Conservation (phyloP, 2,329 filamentous ascomycete genomes). For the Ceratocystis colombiana region DNA sequence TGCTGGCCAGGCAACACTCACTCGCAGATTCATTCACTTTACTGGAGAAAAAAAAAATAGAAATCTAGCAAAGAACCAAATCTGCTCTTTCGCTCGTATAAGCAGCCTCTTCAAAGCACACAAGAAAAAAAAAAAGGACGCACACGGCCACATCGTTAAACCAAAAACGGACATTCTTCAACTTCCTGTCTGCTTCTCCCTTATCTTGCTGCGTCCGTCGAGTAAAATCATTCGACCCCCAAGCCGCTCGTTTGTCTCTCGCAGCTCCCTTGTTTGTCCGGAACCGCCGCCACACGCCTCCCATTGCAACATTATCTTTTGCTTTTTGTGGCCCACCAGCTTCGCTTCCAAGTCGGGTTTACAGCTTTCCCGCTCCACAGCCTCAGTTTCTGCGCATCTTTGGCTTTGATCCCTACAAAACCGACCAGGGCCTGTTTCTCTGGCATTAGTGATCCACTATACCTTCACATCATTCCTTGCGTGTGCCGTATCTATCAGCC, state of each 20-base stretch:
- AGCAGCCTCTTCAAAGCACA: not conserved
- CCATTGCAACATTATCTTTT: conserved; percentile 2
- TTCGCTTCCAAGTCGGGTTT: not conserved
- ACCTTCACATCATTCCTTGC: conserved; percentile 17
- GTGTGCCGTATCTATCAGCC: conserved; percentile 24
- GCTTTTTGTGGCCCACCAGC: not conserved
- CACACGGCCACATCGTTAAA: not conserved
- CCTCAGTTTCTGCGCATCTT: conserved; percentile 3
- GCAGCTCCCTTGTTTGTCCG: conserved; percentile 13
- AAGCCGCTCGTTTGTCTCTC: conserved; percentile 14
- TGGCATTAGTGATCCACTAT: conserved; percentile 22
- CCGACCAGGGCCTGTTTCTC: conserved; percentile 19
- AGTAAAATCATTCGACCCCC: not conserved
- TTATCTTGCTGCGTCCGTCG: conserved; percentile 7
- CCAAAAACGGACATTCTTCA: not conserved
- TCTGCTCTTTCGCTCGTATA: not conserved
- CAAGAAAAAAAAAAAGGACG: not conserved
- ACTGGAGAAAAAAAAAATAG: not conserved
- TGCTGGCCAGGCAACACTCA: not conserved
- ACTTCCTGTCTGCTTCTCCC: not conserved
- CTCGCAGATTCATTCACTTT: not conserved
- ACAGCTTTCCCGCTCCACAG: not conserved
- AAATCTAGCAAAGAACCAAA: not conserved
- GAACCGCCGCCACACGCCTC: conserved; percentile 13
- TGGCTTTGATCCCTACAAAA: conserved; percentile 10